These are phyloP conservation scores for Beta macrorhiza DNA, from an alignment of 179 eudicot genomes.

Conservation along the genomic window DNA sequence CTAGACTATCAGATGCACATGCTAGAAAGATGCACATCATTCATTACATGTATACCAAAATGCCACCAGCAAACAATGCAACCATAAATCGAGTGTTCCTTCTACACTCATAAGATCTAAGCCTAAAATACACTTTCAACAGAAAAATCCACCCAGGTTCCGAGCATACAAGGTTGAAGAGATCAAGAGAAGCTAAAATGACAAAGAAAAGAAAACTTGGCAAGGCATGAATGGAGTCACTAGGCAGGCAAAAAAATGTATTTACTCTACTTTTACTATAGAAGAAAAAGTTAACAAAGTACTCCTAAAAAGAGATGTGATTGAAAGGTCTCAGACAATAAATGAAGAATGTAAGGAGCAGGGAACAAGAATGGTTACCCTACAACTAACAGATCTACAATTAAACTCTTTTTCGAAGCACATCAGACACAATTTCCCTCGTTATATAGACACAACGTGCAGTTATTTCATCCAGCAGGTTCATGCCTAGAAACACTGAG, in stretches of 20 bases:
- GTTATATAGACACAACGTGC: neutral
- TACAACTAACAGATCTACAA: neutral
- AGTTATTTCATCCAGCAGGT: neutral
- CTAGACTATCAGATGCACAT: neutral
- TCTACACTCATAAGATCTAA: constrained; percentile 5
- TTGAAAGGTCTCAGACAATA: neutral
- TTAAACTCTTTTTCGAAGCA: neutral
- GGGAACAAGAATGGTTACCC: neutral
- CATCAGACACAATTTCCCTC: neutral
- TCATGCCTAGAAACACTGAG: too few species aligned
- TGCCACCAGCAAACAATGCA: constrained; percentile 15
- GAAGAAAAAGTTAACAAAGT: neutral
- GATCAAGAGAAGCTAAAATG: neutral
- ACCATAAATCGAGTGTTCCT: neutral
- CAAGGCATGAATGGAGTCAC: neutral
- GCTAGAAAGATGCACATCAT: constrained; percentile 3
- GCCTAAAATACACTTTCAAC: neutral
- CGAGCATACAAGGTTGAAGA: neutral
- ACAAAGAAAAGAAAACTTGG: neutral
- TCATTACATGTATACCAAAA: constrained; percentile 2
- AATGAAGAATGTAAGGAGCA: neutral
- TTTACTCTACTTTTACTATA: neutral
- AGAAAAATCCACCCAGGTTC: neutral
- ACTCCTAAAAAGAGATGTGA: neutral
- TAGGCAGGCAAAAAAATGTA: neutral